phyloP scores from a whole-genome alignment of 305 asterid genomes.

The Fraxinus floribunda region DNA sequence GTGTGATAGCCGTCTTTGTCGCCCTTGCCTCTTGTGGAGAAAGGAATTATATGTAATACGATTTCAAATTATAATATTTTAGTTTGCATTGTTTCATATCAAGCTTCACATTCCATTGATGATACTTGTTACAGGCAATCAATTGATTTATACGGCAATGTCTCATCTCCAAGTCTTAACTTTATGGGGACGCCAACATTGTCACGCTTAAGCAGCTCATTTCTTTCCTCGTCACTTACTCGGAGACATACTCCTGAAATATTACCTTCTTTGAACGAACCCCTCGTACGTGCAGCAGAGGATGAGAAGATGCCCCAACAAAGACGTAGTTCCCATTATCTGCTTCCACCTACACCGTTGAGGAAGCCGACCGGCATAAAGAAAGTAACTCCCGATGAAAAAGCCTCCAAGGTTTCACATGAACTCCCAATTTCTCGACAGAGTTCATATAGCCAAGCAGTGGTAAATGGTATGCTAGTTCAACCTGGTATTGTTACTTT shows the following conservation, averaged over 20 bases:
- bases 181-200: conserved; percentile 73
- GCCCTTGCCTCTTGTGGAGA: background rate
- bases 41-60: background rate
- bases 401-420: conserved; percentile 47
- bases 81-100: background rate
- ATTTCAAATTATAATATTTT: background rate
- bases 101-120: conserved; percentile 1
- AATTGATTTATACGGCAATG: conserved; percentile 80
- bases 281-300: conserved; percentile 52
- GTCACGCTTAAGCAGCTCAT: conserved; percentile 72
- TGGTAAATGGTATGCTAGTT: conserved; percentile 58
- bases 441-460: conserved; percentile 75
- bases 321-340: conserved; percentile 62
- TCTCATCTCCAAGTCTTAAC: conserved; percentile 78
- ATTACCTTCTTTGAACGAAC: conserved; percentile 63
- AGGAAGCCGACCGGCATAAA: conserved; percentile 42
- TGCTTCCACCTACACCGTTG: conserved; percentile 62
- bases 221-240: conserved; percentile 59
- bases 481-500: background rate
- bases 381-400: conserved; percentile 49
- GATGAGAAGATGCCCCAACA: conserved; percentile 47
- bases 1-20: background rate
- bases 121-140: conserved; percentile 69
- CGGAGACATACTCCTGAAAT: conserved; percentile 78
- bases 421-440: conserved; percentile 52